Percentiles rank a stretch among this genome's conserved stretches.
Conservation (phyloP, 176 grass and related monocot genomes). For the Oryza meridionalis region DNA sequence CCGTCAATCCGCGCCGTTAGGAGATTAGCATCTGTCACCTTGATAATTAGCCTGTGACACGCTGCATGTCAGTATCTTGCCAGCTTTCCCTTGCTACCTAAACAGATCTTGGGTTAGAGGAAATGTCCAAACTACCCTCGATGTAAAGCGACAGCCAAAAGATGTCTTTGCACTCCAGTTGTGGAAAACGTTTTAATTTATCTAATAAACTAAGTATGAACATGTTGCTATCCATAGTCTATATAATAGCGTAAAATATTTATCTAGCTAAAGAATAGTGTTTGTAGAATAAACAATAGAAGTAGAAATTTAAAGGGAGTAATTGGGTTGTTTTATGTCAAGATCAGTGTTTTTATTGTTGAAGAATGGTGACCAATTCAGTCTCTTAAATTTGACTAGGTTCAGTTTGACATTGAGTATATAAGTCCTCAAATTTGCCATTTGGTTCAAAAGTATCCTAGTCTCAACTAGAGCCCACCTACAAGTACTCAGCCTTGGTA, state of each 20-base stretch:
- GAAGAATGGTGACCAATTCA: background rate
- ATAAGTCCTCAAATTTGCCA: background rate
- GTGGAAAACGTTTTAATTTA: conserved; percentile 14
- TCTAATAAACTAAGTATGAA: background rate
- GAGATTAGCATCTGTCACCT: conserved; percentile 22
- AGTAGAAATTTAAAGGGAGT: background rate
- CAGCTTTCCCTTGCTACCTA: conserved; percentile 22
- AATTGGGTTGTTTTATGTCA: background rate
- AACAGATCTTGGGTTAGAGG: background rate
- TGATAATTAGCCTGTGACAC: conserved; percentile 45
- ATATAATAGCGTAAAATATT: background rate
- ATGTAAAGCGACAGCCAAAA: background rate
- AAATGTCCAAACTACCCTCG: conserved; percentile 37
- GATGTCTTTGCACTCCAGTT: too few species aligned
- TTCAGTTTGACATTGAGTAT: background rate
- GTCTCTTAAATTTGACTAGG: background rate
- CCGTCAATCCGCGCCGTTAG: conserved; percentile 23
- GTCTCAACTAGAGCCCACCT: background rate
- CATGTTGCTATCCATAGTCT: background rate
- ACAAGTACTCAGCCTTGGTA: background rate
- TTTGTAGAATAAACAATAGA: background rate
- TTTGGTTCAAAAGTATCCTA: background rate
- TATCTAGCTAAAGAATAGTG: background rate
- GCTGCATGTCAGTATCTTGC: background rate
- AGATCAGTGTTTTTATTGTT: background rate